Conservation (phyloP, 352 stramenopile genomes). For the Globisporangium uncinulatum region DNA sequence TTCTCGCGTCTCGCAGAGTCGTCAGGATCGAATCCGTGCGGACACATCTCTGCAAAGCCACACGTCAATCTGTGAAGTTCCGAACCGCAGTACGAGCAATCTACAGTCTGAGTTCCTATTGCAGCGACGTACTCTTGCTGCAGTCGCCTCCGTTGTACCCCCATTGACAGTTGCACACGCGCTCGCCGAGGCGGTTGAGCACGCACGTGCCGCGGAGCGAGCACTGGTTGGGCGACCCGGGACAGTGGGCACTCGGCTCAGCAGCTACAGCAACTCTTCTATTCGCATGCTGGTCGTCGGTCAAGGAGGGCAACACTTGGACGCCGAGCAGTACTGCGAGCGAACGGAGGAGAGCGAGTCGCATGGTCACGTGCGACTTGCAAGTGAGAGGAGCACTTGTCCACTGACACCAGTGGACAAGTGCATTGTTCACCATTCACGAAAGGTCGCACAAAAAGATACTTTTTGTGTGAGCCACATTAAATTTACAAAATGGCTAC, state of each 20-base stretch:
- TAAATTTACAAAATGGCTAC: background rate
- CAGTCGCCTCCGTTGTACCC: constrained; percentile 58
- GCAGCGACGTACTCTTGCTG: constrained; percentile 33
- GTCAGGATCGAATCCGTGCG: constrained; percentile 51
- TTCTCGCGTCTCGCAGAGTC: constrained; percentile 35
- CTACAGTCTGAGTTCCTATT: no score
- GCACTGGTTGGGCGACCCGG: constrained; percentile 57
- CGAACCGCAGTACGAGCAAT: background rate
- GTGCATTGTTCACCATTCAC: background rate
- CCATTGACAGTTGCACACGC: constrained; percentile 80
- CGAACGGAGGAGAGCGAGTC: background rate
- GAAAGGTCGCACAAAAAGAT: background rate
- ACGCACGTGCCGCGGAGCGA: constrained; percentile 60
- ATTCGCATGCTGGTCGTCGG: background rate
- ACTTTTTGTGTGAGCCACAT: background rate
- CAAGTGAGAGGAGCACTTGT: no score
- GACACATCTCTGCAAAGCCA: constrained; percentile 51
- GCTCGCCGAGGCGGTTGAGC: constrained; percentile 53
- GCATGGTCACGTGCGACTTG: background rate
- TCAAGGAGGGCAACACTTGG: background rate
- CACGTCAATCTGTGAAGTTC: background rate
- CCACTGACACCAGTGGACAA: no score
- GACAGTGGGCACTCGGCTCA: constrained; percentile 26
- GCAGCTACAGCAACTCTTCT: background rate
- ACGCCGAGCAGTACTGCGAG: background rate